Conservation (phyloP, 2,329 filamentous ascomycete species). For the Fusarium palustre region DNA sequence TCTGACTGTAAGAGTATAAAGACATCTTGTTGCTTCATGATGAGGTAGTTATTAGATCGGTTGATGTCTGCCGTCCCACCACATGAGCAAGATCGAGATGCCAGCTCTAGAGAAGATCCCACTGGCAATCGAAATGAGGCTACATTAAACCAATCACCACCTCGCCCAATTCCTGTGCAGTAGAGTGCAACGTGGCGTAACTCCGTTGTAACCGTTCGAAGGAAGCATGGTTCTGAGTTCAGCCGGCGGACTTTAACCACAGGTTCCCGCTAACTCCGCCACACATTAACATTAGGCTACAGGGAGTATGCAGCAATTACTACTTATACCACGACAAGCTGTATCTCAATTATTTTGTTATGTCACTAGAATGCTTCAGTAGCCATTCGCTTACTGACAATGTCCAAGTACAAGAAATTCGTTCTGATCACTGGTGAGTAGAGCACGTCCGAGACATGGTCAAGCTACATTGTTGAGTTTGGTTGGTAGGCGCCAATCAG, state of each 20-base stretch:
- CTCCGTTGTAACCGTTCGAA: background rate
- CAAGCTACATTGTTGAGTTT: background rate
- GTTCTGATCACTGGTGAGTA: constrained; percentile 26
- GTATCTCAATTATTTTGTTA: rapidly evolving
- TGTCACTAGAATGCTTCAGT: rapidly evolving
- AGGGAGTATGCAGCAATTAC: rapidly evolving
- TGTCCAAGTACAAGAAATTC: constrained; percentile 19
- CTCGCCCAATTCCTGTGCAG: rapidly evolving
- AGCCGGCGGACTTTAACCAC: constrained; percentile 6
- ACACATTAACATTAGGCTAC: background rate
- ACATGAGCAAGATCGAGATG: background rate
- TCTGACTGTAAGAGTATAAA: background rate
- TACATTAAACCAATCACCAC: rapidly evolving
- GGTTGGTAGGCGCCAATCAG: constrained; percentile 22
- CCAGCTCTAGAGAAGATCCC: background rate
- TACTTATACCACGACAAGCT: background rate
- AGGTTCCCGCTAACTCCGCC: constrained; percentile 4
- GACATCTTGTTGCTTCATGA: background rate
- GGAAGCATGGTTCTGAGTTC: background rate
- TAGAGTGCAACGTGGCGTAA: background rate
- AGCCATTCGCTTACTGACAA: rapidly evolving
- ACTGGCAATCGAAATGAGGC: background rate
- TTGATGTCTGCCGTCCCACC: background rate
- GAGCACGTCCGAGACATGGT: background rate
- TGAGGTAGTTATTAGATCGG: background rate